Base-by-base conservation (phyloP, 2,329 filamentous ascomycete genomes). In the Coniochaeta sp. region DNA sequence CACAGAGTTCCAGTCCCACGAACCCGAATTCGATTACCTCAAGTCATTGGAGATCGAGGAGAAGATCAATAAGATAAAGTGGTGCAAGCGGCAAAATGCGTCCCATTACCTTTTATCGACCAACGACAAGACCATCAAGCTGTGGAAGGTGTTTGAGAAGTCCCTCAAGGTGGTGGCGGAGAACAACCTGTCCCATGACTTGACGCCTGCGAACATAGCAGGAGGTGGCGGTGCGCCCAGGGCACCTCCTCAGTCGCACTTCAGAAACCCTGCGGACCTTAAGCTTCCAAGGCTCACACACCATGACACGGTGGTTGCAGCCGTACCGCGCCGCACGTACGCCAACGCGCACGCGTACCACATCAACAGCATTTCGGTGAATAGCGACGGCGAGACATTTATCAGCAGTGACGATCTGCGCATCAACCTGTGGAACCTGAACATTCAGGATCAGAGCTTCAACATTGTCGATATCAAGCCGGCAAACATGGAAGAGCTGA, bases 31-130 rank as follows among this genome's bases (percentile, higher is more conserved):
- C 76, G 95, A 99, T 77, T 99, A 99, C 75, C 86, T 99, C 66
- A 99, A 99, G 79, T 99, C 95, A 36, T 84, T 99, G 68, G 95
- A 99, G 78, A 99, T 99, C 72, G 95, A 99, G 83, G 95, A 99
- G 78, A 99, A 99, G 81, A 99, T 99, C 84, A 99, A 99, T 84
- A 99, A 99, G 83, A 99, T 99, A 80, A 99, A 98, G 77, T 99
- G 95, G 95, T 99, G 95, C 76, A 88, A 90, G 72, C 89, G 95
- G 77, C 93, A 98, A 78, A 99, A 99, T 81, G 90, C 93, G 63
- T 98, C 95, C 60, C 95, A 99, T 79, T 99, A 96, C 76, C 86
- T 99, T 58, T 86, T 99, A 61, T 98, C 95, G 50, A 99, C 95
- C 69, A 99, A 99, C 74, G 95, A 99, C 81, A 99, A 99, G 82